Base-by-base conservation (phyloP, 1,284 basidiomycete genomes). In the Meira miltonrushii region DNA sequence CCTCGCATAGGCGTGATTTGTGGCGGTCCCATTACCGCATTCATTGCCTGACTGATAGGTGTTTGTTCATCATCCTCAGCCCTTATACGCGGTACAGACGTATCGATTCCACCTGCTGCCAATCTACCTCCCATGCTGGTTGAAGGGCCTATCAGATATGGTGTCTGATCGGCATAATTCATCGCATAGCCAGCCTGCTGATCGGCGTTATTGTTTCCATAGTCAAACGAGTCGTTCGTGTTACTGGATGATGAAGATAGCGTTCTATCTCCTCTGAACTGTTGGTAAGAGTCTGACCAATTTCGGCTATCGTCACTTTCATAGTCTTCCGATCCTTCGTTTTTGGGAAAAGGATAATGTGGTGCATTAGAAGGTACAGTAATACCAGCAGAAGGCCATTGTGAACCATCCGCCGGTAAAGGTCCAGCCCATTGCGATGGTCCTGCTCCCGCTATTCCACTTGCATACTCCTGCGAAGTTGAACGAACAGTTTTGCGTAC, bases 21-120 rank as follows among this genome's bases (percentile, higher is more conserved):
- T 17, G 50, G 50, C 28, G 50, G 50, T 33, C 50, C 50, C 50
- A 53, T 53, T 44, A 25, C 43, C 37, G 38, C 50, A 41, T 39
- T 53, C 12, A 25, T 23, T 15, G n/a, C 17, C 7, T 13, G n/a
- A 13, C 12, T 17, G 38, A 72, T 62, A n/a, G 71, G 69, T 15
- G 69, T 73, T 39, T 69, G 58, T 41, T 72, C 70, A 23, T 64
- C 70, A 38, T 72, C 70, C 28, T 70, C 70, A 37, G 59, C 39
- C 0, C 55, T 49, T 28, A 23, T 55, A 28, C 54, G 46, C 10
- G 64, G 65, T 39, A 72, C 61, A 47, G 65, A 58, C 38, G 70
- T 72, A 13, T 70, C 61, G 53, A 72, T 70, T 1, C 61, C 55
- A 8, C 66, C 64, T 51, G n/a, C 54, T 54, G 2, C 66, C 44